These are phyloP conservation scores for Mortierella sp. DNA, from an alignment of 371 early-diverging fungal species.

Conservation along the genomic window DNA sequence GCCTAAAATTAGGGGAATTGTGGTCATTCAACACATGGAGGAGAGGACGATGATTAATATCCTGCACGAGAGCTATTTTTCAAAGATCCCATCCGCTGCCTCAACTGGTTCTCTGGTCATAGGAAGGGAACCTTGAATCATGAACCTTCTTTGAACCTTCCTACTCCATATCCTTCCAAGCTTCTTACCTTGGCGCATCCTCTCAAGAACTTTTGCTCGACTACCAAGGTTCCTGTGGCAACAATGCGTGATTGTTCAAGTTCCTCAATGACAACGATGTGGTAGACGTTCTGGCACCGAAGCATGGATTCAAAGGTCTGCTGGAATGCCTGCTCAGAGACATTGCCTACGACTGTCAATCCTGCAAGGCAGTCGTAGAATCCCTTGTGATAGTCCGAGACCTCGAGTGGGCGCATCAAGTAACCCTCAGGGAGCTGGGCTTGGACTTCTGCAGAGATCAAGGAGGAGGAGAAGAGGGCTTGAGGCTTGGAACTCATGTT, in stretches of 20 bases:
- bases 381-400: constrained; percentile 84
- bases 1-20: constrained; percentile 53
- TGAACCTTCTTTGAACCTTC: too few species aligned
- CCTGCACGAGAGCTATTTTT: too few species aligned
- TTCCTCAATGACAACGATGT: constrained; percentile 86
- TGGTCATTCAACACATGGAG: too few species aligned
- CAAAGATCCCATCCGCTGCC: too few species aligned
- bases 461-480: constrained; percentile 74
- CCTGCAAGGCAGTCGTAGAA: constrained; percentile 59
- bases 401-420: constrained; percentile 82
- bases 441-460: constrained; percentile 83
- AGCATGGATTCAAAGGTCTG: constrained; percentile 39
- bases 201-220: constrained; percentile 97
- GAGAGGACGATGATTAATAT: too few species aligned
- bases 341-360: constrained; percentile 57
- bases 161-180: too few species aligned
- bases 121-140: too few species aligned
- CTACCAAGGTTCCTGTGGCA: constrained; percentile 94
- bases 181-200: constrained; percentile 79
- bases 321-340: constrained; percentile 52
- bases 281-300: constrained; percentile 68
- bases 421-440: constrained; percentile 82
- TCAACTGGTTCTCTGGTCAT: too few species aligned
- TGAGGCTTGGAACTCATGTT: constrained; percentile 39
- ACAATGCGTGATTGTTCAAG: constrained; percentile 69